Evolutionary conservation across 2,329 filamentous ascomycete genomes (phyloP).

Genomic region (Colletotrichum cereale): DNA sequence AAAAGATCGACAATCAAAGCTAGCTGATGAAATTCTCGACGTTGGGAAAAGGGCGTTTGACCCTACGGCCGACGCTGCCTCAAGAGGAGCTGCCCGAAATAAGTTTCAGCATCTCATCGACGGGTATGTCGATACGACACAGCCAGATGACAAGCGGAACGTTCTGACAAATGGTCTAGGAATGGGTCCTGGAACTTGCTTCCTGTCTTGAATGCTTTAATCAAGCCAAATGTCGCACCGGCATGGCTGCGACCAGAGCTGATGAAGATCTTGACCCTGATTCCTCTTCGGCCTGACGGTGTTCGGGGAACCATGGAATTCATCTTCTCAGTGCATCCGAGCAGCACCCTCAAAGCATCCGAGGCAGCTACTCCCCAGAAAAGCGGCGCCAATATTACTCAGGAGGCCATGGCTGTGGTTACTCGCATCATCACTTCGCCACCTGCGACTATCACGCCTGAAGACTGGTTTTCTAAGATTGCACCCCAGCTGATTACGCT

Average conservation of each 20-base stretch:
- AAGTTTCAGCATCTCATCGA: constrained; percentile 63
- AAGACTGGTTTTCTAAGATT: constrained; percentile 71
- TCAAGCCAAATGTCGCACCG: constrained; percentile 71
- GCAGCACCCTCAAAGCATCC: constrained; percentile 55
- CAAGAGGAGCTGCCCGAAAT: constrained; percentile 49
- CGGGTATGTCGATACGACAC: constrained; percentile 52
- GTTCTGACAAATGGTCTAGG: constrained; percentile 33
- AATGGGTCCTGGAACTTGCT: constrained; percentile 66
- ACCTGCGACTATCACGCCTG: constrained; percentile 64
- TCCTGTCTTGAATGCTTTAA: constrained; percentile 71
- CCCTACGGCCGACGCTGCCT: constrained; percentile 52
- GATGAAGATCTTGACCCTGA: constrained; percentile 67
- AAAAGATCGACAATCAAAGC: constrained; percentile 25
- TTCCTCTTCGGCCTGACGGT: constrained; percentile 73
- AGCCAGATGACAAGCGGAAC: constrained; percentile 41
- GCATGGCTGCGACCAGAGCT: constrained; percentile 71
- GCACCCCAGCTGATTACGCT: constrained; percentile 71
- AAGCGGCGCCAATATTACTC: constrained; percentile 73
- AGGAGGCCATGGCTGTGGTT: constrained; percentile 75
- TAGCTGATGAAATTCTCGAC: constrained; percentile 52
- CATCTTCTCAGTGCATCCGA: constrained; percentile 76
- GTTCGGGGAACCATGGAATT: constrained; percentile 79
- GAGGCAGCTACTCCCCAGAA: constrained; percentile 62
- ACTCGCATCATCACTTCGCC: constrained; percentile 72
- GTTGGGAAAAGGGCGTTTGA: constrained; percentile 63